Percentiles rank a stretch among this genome's conserved stretches.
Conservation (phyloP, 1,284 basidiomycete genomes). For the Rugiboletus extremiorientalis region DNA sequence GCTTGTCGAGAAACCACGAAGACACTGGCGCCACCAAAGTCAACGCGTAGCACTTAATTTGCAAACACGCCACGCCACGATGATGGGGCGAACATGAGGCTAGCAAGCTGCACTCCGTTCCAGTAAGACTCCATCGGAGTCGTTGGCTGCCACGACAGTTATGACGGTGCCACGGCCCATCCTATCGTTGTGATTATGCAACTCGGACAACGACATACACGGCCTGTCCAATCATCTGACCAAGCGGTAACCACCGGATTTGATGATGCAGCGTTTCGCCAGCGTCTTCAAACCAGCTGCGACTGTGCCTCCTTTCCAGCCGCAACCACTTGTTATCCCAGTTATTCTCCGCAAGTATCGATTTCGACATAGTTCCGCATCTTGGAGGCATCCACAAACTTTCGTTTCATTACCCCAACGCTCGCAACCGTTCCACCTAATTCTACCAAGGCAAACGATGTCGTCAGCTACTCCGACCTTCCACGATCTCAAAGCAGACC, state of each 20-base stretch:
- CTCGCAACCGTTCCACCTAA: slow-evolving; percentile 13
- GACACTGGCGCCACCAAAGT: not conserved
- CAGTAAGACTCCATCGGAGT: no score
- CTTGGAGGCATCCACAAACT: not conserved
- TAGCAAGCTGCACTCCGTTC: no score
- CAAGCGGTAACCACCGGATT: not conserved
- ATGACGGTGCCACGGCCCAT: not conserved
- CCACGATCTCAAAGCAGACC: slow-evolving; percentile 62
- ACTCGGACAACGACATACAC: not conserved
- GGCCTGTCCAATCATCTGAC: no score
- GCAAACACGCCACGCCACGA: not conserved
- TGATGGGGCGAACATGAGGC: no score
- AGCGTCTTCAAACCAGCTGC: not conserved
- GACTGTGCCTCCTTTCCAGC: not conserved
- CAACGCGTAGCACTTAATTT: not conserved
- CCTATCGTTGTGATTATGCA: not conserved
- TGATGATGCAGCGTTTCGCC: slow-evolving; percentile 8
- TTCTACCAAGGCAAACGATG: slow-evolving; percentile 21
- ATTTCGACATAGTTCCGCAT: not conserved
- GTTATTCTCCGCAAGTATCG: not conserved
- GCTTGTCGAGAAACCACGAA: not conserved
- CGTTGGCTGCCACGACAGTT: not conserved
- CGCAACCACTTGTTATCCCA: not conserved
- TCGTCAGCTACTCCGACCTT: slow-evolving; percentile 40
- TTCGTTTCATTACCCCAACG: slow-evolving; percentile 1